These are phyloP conservation scores for Penicillium maclennaniae DNA, from an alignment of 495 filamentous ascomycete genomes.

Conservation along the genomic window DNA sequence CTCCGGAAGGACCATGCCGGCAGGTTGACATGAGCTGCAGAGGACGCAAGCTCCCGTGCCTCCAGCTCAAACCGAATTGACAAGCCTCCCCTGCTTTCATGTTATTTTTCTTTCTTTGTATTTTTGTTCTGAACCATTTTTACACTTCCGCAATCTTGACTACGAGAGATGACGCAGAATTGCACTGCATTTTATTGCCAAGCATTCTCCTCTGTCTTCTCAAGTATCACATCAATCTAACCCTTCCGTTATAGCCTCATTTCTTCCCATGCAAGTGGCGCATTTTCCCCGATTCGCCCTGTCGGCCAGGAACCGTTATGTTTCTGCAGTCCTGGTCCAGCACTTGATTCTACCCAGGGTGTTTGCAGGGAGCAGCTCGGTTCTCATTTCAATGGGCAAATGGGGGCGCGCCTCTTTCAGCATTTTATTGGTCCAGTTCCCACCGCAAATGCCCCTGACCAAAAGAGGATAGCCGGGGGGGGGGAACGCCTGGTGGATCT, in stretches of 20 bases:
- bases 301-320: conserved; percentile 24
- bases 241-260: not conserved
- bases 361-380: conserved; percentile 13
- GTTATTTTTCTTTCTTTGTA: not conserved
- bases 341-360: conserved; percentile 8
- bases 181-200: conserved; percentile 9
- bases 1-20: conserved; percentile 5
- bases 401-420: not conserved
- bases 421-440: not conserved
- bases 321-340: conserved; percentile 20
- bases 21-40: conserved; percentile 4
- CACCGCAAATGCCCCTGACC: not conserved
- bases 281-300: conserved; percentile 26
- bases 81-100: not conserved
- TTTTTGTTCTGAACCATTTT: not conserved
- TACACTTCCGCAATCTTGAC: not conserved
- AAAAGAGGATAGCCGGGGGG: not conserved
- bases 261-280: not conserved
- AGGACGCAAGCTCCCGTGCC: not conserved
- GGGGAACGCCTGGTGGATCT: not conserved
- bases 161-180: conserved; percentile 17
- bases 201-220: not conserved
- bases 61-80: not conserved
- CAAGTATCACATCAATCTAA: not conserved
- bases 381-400: conserved; percentile 6